These are phyloP conservation scores for Guadua angustifolia DNA, from an alignment of 176 grass and related monocot genomes.

Conservation along the genomic window DNA sequence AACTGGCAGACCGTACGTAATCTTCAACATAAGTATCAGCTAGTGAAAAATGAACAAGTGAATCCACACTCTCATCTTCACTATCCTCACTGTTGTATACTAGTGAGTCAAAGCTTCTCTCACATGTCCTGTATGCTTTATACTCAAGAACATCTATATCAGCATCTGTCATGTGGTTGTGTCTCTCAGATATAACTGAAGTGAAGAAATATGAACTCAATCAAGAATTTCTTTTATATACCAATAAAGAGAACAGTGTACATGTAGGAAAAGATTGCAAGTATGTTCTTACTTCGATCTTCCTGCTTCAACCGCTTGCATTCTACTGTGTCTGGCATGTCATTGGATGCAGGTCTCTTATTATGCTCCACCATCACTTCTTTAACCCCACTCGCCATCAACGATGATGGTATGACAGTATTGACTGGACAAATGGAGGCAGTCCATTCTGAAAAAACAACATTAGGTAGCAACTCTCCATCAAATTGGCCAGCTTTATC, in stretches of 20 bases:
- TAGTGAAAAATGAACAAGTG: conserved; percentile 37
- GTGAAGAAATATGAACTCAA: not conserved
- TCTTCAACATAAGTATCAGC: conserved; percentile 51
- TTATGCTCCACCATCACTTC: conserved; percentile 26
- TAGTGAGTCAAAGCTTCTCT: conserved; percentile 23
- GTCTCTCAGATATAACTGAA: conserved; percentile 36
- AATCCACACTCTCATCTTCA: conserved; percentile 62
- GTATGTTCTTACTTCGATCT: conserved; percentile 43
- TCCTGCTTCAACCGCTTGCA: conserved; percentile 51
- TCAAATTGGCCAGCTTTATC: conserved; percentile 14
- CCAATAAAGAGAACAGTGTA: not conserved
- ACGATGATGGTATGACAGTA: not conserved
- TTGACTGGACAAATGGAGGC: not conserved
- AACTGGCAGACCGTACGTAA: conserved; percentile 42
- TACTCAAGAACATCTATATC: conserved; percentile 28
- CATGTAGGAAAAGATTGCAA: not conserved
- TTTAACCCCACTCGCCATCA: conserved; percentile 4
- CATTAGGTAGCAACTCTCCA: conserved; percentile 26
- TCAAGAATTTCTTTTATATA: not conserved
- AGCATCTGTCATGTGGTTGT: not conserved
- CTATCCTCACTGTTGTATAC: conserved; percentile 42
- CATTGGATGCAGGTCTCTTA: conserved; percentile 39
- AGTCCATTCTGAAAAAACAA: conserved; percentile 28
- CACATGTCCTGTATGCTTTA: conserved; percentile 16
- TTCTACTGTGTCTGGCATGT: conserved; percentile 17